Evolutionary conservation across 352 stramenopile species (phyloP).

Genomic region (Globisporangium acanthophoron): DNA sequence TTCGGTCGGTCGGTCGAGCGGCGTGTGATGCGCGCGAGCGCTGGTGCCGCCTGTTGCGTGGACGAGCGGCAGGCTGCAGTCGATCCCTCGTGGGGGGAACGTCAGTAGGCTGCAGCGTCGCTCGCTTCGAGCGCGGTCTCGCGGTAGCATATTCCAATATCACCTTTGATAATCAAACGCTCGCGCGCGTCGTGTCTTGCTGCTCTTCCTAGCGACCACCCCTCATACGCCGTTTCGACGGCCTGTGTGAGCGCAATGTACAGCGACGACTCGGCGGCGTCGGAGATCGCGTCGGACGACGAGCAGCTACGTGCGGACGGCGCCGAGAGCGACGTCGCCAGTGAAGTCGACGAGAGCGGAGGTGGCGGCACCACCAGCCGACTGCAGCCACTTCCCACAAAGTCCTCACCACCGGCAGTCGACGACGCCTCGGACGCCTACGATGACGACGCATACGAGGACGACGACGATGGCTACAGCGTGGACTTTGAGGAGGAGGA

Average conservation of each 20-base stretch:
- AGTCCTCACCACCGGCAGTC: constrained; percentile 12
- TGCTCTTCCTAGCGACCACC: background rate
- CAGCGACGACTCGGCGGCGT: constrained; percentile 65
- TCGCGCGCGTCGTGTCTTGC: constrained; percentile 1
- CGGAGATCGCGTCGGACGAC: constrained; percentile 56
- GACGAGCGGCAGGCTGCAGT: background rate
- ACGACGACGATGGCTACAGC: constrained; percentile 59
- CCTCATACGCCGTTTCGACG: background rate
- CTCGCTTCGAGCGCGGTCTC: constrained; percentile 11
- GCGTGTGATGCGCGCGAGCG: background rate
- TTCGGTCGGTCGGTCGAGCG: no score
- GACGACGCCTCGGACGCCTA: constrained; percentile 15
- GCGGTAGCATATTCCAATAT: constrained; percentile 46
- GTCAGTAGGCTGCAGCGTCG: constrained; percentile 16
- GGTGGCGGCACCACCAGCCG: background rate
- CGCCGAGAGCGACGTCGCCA: constrained; percentile 39
- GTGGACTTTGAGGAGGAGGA: constrained; percentile 55
- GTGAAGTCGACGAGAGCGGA: constrained; percentile 50
- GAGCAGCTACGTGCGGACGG: constrained; percentile 16
- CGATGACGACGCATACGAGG: constrained; percentile 32
- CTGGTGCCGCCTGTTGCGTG: background rate
- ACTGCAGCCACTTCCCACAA: background rate
- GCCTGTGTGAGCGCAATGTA: constrained; percentile 25
- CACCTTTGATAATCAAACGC: constrained; percentile 43
- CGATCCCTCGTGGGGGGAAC: constrained; percentile 6